Conservation (phyloP, 768 basidiomycete species). For the Mycena galopus region DNA sequence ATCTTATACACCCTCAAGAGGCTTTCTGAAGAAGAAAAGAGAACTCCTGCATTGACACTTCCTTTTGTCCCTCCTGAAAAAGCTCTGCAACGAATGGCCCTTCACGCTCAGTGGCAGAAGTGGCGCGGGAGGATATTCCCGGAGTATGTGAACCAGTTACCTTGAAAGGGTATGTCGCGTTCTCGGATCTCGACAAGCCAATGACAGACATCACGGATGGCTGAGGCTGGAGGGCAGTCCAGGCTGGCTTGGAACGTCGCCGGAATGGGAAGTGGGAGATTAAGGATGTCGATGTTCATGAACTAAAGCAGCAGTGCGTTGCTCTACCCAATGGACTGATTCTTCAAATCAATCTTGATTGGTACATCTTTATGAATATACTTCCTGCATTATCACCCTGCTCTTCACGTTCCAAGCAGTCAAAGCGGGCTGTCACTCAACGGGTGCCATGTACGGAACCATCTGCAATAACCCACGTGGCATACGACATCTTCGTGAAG, state of each 20-base stretch:
- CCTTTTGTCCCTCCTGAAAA: constrained; percentile 37
- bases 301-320: constrained; percentile 40
- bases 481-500: constrained; percentile 38
- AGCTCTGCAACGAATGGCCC: constrained; percentile 32
- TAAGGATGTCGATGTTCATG: constrained; percentile 40
- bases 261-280: constrained; percentile 32
- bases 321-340: constrained; percentile 38
- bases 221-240: constrained; percentile 39
- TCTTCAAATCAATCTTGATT: constrained; percentile 43
- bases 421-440: constrained; percentile 36
- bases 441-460: constrained; percentile 42
- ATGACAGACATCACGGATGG: constrained; percentile 43
- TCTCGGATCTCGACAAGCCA: constrained; percentile 14
- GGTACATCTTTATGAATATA: constrained; percentile 24
- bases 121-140: constrained; percentile 41
- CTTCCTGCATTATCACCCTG: neutral
- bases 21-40: constrained; percentile 24
- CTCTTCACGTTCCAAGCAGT: constrained; percentile 38
- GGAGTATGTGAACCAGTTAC: constrained; percentile 27
- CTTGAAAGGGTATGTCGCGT: constrained; percentile 19
- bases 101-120: constrained; percentile 36
- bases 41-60: constrained; percentile 37
- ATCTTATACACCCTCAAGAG: constrained; percentile 29
- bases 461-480: constrained; percentile 39
- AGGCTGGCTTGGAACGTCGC: constrained; percentile 32